Percentiles rank a stretch among this genome's conserved stretches.
Conservation (phyloP, 2,329 filamentous ascomycete species). For the Penicillium olsonii region DNA sequence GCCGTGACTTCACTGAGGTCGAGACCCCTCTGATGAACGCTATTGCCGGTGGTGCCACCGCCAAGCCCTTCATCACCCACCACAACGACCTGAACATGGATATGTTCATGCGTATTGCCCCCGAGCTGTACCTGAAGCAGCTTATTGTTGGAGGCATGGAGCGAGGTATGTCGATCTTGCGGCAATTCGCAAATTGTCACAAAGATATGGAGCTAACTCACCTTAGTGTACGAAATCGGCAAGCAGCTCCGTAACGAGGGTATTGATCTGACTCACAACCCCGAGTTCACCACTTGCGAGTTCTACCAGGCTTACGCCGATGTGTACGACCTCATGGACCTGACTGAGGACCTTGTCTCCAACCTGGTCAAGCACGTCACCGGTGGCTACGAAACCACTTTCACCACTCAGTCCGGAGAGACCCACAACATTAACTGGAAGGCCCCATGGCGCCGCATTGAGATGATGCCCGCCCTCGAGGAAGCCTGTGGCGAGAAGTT, state of each 20-base stretch:
- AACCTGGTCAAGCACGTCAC: conserved; percentile 85
- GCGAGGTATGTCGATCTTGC: conserved; percentile 44
- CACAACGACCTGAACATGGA: conserved; percentile 96
- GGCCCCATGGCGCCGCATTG: conserved; percentile 85
- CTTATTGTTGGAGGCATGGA: conserved; percentile 90
- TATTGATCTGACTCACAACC: conserved; percentile 92
- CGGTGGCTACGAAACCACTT: conserved; percentile 80
- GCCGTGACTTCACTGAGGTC: conserved; percentile 85
- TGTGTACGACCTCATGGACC: conserved; percentile 84
- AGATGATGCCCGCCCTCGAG: conserved; percentile 95
- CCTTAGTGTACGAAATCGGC: conserved; percentile 70
- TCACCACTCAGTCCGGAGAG: conserved; percentile 83
- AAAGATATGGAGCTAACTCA: background rate
- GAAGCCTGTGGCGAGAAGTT: conserved; percentile 90
- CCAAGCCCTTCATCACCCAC: conserved; percentile 90
- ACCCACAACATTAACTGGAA: conserved; percentile 94
- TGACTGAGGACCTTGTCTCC: conserved; percentile 91
- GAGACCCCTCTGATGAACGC: conserved; percentile 98
- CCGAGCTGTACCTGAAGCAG: conserved; percentile 97
- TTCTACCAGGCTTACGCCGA: conserved; percentile 96
- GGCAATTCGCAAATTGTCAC: background rate
- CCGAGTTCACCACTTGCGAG: conserved; percentile 48
- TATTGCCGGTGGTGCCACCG: conserved; percentile 93
- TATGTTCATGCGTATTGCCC: conserved; percentile 91
- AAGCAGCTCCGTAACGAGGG: conserved; percentile 95